Percentiles rank a stretch among this genome's conserved stretches.
Evolutionary conservation across 2,329 filamentous ascomycete genomes (phyloP).

Genomic region (Talaromyces sp.): DNA sequence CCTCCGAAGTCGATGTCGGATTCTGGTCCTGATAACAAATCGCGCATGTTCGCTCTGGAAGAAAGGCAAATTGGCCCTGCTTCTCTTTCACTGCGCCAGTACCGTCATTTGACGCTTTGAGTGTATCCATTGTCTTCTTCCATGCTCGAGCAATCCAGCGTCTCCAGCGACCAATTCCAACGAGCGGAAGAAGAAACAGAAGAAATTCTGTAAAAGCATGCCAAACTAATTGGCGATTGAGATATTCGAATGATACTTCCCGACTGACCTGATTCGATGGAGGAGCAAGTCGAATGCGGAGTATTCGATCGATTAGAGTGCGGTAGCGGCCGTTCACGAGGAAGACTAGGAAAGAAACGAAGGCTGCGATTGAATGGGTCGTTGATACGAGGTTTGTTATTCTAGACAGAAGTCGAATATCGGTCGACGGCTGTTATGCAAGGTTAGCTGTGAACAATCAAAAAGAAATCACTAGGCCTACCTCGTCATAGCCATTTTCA

Average conservation of each 20-base stretch:
- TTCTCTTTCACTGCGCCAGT: slow-evolving; percentile 49
- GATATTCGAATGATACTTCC: slow-evolving; percentile 94
- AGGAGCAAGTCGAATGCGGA: slow-evolving; percentile 80
- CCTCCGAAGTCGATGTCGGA: slow-evolving; percentile 65
- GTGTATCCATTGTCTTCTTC: slow-evolving; percentile 70
- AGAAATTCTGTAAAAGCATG: slow-evolving; percentile 99
- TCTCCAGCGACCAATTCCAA: slow-evolving; percentile 89
- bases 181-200: slow-evolving; percentile 93
- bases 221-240: slow-evolving; percentile 97
- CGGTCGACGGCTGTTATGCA: slow-evolving; percentile 41
- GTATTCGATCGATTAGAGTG: slow-evolving; percentile 79
- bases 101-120: slow-evolving; percentile 44
- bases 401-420: slow-evolving; percentile 58
- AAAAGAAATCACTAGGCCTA: slow-evolving; percentile 16
- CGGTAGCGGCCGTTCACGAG: slow-evolving; percentile 86
- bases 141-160: slow-evolving; percentile 84
- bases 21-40: slow-evolving; percentile 97
- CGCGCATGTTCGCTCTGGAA: slow-evolving; percentile 90
- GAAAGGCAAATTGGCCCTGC: slow-evolving; percentile 73
- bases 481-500: slow-evolving; percentile 69
- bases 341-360: slow-evolving; percentile 85
- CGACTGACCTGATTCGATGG: slow-evolving; percentile 80
- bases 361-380: slow-evolving; percentile 74
- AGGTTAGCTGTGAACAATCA: background rate
- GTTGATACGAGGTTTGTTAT: slow-evolving; percentile 68